A percentile compares a stretch with the other conserved stretches of the same genome.
These are phyloP conservation scores for Colletotrichum paranaense DNA, from an alignment of 2,329 filamentous ascomycete genomes.

Conservation along the genomic window DNA sequence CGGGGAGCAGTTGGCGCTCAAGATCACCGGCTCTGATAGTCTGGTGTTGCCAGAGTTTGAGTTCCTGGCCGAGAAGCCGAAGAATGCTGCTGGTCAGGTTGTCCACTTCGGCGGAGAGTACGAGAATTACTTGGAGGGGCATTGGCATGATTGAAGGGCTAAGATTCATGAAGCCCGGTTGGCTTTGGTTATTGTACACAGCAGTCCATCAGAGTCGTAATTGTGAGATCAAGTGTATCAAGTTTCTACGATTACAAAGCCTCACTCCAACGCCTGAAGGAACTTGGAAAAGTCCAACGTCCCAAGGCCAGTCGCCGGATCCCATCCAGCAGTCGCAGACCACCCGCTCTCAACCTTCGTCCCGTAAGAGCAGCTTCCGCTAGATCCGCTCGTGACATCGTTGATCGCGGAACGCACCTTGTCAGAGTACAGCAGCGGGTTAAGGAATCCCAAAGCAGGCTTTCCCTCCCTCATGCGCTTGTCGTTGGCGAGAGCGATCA, in stretches of 20 bases:
- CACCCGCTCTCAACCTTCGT: conserved; percentile 7
- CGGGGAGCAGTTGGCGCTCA: conserved; percentile 3
- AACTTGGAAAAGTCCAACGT: conserved; percentile 18
- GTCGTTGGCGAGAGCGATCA: conserved; percentile 57
- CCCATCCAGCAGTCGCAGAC: conserved; percentile 7
- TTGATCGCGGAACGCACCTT: conserved; percentile 9
- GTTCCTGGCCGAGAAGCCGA: neutral
- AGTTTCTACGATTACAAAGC: no score
- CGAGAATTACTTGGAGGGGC: neutral
- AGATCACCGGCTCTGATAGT: neutral
- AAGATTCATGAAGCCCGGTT: neutral
- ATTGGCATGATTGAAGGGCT: neutral
- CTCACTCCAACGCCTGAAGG: neutral
- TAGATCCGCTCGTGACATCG: conserved; percentile 3
- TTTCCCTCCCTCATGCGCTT: conserved; percentile 49
- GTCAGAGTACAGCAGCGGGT: conserved; percentile 51
- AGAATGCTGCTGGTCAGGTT: neutral
- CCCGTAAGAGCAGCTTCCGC: neutral
- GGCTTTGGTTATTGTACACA: no score
- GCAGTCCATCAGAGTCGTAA: no score
- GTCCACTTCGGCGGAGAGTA: neutral
- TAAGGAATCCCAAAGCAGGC: conserved; percentile 55
- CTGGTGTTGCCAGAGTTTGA: conserved; percentile 4
- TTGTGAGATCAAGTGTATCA: no score
- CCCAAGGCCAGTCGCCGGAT: conserved; percentile 15